Evolutionary conservation across 2,329 filamentous ascomycete genomes (phyloP).

Genomic region (Ramularia collo-cygni): DNA sequence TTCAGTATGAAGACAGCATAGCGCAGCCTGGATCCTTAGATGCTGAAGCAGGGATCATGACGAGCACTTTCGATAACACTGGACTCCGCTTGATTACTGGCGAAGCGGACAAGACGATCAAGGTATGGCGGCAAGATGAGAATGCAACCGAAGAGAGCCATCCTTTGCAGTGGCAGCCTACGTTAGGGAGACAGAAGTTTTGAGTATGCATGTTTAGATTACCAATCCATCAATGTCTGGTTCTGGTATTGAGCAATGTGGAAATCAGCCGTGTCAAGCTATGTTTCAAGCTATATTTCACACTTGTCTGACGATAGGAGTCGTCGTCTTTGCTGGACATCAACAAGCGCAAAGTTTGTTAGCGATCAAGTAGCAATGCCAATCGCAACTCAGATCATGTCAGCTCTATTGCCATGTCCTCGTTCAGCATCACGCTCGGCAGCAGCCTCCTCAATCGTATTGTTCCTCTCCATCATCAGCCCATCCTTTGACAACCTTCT

Average conservation of each 20-base stretch:
- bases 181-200: slow-evolving; percentile 66
- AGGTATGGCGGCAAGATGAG: slow-evolving; percentile 94
- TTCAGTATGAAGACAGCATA: slow-evolving; percentile 82
- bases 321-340: too few relatives aligned
- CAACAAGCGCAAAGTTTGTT: too few relatives aligned
- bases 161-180: slow-evolving; percentile 87
- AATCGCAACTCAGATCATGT: too few relatives aligned
- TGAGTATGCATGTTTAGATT: slow-evolving; percentile 5
- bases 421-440: too few relatives aligned
- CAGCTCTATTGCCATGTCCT: too few relatives aligned
- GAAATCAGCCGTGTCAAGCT: too few relatives aligned
- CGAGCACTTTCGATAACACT: slow-evolving; percentile 83
- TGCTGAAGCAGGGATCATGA: slow-evolving; percentile 92
- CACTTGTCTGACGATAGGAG: too few relatives aligned
- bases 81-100: slow-evolving; percentile 86
- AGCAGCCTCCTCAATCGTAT: too few relatives aligned
- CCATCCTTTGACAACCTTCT: slow-evolving; percentile 10
- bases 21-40: slow-evolving; percentile 92
- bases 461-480: too few relatives aligned
- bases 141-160: slow-evolving; percentile 85
- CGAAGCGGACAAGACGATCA: slow-evolving; percentile 92
- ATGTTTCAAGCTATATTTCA: too few relatives aligned
- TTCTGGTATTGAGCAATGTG: too few relatives aligned
- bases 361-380: too few relatives aligned
- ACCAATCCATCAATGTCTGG: neutral